phyloP scores from a whole-genome alignment of 2,329 filamentous ascomycete genomes.

The Epichloe hybrida region DNA sequence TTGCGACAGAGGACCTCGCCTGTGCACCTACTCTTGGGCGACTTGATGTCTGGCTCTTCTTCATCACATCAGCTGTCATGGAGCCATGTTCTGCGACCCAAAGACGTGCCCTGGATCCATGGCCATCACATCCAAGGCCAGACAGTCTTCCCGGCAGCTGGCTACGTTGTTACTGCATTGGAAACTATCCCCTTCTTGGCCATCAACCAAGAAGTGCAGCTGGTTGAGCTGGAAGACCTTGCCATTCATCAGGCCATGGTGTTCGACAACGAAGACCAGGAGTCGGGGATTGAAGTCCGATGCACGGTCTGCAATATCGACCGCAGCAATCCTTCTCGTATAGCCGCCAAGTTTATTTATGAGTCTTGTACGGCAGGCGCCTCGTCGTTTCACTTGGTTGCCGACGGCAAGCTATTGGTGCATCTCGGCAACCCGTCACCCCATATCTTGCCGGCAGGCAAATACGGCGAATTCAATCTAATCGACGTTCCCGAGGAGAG shows the following conservation, averaged over 20 bases:
- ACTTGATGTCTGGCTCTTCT: conserved; percentile 1
- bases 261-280: not conserved
- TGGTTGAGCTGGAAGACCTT: not conserved
- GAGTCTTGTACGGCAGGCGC: not conserved
- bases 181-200: not conserved
- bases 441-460: not conserved
- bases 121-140: conserved; percentile 12
- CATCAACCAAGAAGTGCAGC: not conserved
- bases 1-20: not conserved
- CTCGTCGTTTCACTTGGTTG: not conserved
- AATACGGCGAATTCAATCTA: not conserved
- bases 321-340: not conserved
- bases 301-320: not conserved
- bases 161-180: conserved; percentile 21
- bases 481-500: not conserved
- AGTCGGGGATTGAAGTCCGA: not conserved
- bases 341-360: not conserved
- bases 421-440: not conserved
- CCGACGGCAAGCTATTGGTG: not conserved
- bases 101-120: conserved; percentile 19
- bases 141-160: conserved; percentile 24
- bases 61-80: conserved; percentile 8
- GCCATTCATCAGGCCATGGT: not conserved
- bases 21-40: conserved; percentile 10
- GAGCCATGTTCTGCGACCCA: conserved; percentile 11